These are phyloP conservation scores for Erysimum cheiri DNA, from an alignment of 441 rosid species.

Conservation along the genomic window DNA sequence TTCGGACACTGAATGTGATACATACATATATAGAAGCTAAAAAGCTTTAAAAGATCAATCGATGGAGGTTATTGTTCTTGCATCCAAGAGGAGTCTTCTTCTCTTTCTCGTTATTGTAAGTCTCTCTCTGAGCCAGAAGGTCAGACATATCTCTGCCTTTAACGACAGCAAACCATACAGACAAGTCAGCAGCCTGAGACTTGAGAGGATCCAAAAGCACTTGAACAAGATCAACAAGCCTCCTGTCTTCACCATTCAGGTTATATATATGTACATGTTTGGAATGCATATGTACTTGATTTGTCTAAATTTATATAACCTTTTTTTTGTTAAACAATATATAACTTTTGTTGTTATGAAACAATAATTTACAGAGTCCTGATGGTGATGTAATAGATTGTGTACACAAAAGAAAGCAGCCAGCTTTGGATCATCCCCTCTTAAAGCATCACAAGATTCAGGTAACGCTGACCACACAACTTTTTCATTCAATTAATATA, in stretches of 20 bases:
- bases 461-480: slow-evolving; percentile 44
- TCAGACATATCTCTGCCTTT: slow-evolving; percentile 45
- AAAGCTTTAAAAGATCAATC: slow-evolving; percentile 31
- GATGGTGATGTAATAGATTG: slow-evolving; percentile 73
- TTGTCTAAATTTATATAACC: background rate
- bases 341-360: background rate
- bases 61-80: slow-evolving; percentile 34
- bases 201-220: slow-evolving; percentile 73
- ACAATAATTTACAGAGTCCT: slow-evolving; percentile 55
- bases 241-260: slow-evolving; percentile 66
- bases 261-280: slow-evolving; percentile 15
- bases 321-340: too few species aligned
- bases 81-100: slow-evolving; percentile 39
- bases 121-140: slow-evolving; percentile 33
- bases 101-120: slow-evolving; percentile 18
- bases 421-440: slow-evolving; percentile 76
- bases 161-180: slow-evolving; percentile 55
- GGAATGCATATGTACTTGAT: slow-evolving; percentile 18
- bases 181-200: slow-evolving; percentile 76
- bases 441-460: slow-evolving; percentile 74
- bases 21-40: slow-evolving; percentile 25
- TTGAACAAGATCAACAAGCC: slow-evolving; percentile 68
- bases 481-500: background rate
- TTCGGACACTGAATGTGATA: slow-evolving; percentile 53
- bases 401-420: slow-evolving; percentile 65